Evolutionary conservation across 1,139 yeast species (phyloP), one percentile per base, ranked within the genome.

Genomic region (Zhuliangozyma parablackwelliae): DNA sequence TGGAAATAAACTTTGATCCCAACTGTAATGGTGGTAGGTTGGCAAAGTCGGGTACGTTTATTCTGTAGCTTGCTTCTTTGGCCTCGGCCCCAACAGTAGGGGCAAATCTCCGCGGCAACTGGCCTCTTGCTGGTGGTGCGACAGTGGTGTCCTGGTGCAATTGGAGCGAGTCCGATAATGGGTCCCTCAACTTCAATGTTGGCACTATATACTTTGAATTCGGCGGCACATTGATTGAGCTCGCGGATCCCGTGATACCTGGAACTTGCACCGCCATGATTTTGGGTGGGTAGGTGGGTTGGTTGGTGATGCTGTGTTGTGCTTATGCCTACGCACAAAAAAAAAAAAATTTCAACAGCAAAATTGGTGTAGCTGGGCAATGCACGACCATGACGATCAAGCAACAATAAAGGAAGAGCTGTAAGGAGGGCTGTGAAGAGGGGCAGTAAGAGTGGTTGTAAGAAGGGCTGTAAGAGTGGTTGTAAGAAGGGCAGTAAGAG

Each of bases 1-100:
- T 74, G 21, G 69, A 54, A 45, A 71, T 67, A 50, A 68, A 70
- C 49, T 68, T 69, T 36, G 61, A 59, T 5, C 74, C 72, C 44
- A 71, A 54, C 46, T 65, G 61, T 34, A 69, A 57, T 8, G 76
- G 77, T 13, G 72, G 59, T 43, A 69, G 57, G 37, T 58, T 66
- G 36, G 69, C 61, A 45, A 70, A 69, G 51, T 67, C 69, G 31
- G 75, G 71, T 21, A 71, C 65, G 39, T 60, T 65, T 41, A 70
- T 62, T 48, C 68, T 69, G 48, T 71, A 70, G 49, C 62, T 68
- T 36, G 66, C 70, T 41, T 65, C 70, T 37, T 61, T 63, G 2
- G 65, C 51, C 37, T 68, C 70, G 40, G 64, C 49, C 23, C 59
- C 59, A 39, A 61, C 50, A 6, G 72, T 72, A 30, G 63, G 69